Base-by-base conservation (phyloP, 2,329 filamentous ascomycete species). In the Penicillium nordicum region DNA sequence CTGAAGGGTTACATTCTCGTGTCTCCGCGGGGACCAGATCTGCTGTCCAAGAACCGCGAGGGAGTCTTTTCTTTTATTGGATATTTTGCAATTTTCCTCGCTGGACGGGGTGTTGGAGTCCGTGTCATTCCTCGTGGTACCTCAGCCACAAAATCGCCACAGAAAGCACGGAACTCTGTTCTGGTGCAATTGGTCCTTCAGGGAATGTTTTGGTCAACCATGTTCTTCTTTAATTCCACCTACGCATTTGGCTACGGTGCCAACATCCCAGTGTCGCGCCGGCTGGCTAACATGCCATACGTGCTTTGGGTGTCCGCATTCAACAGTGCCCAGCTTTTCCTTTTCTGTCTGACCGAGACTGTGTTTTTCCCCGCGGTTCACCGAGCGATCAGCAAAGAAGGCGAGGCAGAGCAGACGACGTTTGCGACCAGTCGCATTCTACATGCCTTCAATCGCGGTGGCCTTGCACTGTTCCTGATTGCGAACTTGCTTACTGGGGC, bases 11-110 rank as follows among this genome's bases (percentile, higher is more conserved):
- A 87, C 70, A 88, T 97, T 59, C 81, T 99, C 23, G 85, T 89
- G 8, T 92, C 90, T 0, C 90, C 90, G 6, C 86, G 94, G 5
- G 77, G 76, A 1, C 85, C 82, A 0, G 84, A 92, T 66, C 78
- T 96, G 14, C 73, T 99, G 6, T 93, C 90, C 2, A 89, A 92
- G 80, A 99, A 99, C 70, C 84, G 93, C 27, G 94, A 99, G 73
- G 94, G 94, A 0, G 82, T 99, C n/a, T 96, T 93, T 73, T 96
- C 92, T 52, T 96, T 97, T 73, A 76, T 90, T 48, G 94, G 94
- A 5, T 99, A 99, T 70, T 82, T 99, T 44, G 89, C 93, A 45
- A 97, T 99, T 57, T 99, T 97, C 74, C 84, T 99, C 38, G 86
- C 90, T 0, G 94, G 94, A 4, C 91, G 95, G 70, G 88, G 89